Conservation (phyloP, 345 rosid species). For the Euphorbia lathyris region DNA sequence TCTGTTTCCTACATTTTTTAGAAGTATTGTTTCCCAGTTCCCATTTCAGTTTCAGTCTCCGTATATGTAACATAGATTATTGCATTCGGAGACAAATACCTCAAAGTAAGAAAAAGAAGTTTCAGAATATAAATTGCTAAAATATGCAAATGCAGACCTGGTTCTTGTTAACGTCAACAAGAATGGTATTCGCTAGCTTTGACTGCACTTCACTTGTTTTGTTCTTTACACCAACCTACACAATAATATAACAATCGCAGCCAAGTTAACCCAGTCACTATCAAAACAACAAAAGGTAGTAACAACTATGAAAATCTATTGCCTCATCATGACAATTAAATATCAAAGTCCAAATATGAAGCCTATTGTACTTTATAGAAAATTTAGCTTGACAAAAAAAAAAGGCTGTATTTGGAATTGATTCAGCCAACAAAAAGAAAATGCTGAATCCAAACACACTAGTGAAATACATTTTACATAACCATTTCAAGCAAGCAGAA, state of each 20-base stretch:
- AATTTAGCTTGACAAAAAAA: not conserved
- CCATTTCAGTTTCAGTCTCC: too few species aligned
- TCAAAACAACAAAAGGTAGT: not conserved
- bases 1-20: too few species aligned
- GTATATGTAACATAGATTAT: not conserved
- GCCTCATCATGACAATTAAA: not conserved
- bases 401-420: not conserved
- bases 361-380: not conserved
- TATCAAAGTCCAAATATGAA: too few species aligned
- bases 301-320: not conserved
- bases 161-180: conserved; percentile 64
- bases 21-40: too few species aligned
- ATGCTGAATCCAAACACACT: not conserved
- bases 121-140: not conserved
- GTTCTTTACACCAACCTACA: conserved; percentile 89
- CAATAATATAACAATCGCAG: conserved; percentile 17
- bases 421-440: not conserved
- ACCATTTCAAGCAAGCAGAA: not conserved
- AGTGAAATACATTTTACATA: not conserved
- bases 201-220: conserved; percentile 70
- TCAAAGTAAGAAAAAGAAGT: not conserved
- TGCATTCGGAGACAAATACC: not conserved
- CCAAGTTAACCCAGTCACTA: not conserved
- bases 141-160: conserved; percentile 43
- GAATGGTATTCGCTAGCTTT: conserved; percentile 39